Evolutionary conservation across 345 rosid species (phyloP).

Genomic region (Salix koriyanagi): DNA sequence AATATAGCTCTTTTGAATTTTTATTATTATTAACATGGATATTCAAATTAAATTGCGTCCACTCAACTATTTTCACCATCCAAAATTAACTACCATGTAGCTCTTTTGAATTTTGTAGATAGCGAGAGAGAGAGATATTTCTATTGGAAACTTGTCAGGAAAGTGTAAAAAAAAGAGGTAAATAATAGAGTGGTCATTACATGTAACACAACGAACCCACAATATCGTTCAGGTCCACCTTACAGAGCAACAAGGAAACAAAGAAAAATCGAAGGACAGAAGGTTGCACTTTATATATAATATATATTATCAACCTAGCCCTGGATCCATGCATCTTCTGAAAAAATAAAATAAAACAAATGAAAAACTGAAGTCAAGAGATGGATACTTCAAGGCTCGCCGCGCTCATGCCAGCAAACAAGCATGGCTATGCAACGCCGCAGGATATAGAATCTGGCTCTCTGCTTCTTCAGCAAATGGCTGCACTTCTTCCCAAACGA

Average conservation of each 20-base stretch:
- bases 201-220: too few species aligned
- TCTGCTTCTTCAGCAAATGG: slow-evolving; percentile 72
- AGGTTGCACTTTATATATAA: background rate
- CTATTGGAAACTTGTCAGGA: background rate
- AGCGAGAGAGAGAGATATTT: background rate
- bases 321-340: background rate
- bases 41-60: too few species aligned
- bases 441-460: slow-evolving; percentile 72
- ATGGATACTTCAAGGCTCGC: background rate
- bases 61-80: too few species aligned
- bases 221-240: background rate
- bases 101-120: background rate
- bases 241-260: background rate
- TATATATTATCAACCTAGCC: background rate
- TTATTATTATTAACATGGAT: too few species aligned
- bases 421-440: slow-evolving; percentile 80
- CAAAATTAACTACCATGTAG: too few species aligned
- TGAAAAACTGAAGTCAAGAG: background rate
- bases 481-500: slow-evolving; percentile 65
- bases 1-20: too few species aligned
- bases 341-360: too few species aligned
- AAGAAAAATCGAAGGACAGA: background rate
- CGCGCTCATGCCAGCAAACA: slow-evolving; percentile 51
- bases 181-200: background rate
- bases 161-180: background rate